Evolutionary conservation across 495 filamentous ascomycete species (phyloP).

Genomic region (Trichoderma orchidacearum): DNA sequence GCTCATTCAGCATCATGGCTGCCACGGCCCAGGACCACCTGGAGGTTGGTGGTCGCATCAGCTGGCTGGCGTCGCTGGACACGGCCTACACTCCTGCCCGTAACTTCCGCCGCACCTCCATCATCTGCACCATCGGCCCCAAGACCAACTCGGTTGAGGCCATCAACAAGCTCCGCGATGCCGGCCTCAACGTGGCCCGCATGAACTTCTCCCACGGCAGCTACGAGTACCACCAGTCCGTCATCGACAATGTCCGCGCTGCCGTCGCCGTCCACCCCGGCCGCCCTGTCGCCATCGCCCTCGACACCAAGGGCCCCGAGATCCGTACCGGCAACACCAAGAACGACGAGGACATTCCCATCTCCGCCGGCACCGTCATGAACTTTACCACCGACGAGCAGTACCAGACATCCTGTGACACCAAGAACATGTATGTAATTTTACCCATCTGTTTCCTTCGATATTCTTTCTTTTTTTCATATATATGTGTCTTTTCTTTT

Average conservation of each 20-base stretch:
- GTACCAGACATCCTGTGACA: slow-evolving; percentile 70
- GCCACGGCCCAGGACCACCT: slow-evolving; percentile 65
- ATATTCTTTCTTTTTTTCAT: neutral
- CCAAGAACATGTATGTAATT: slow-evolving; percentile 75
- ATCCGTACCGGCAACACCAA: slow-evolving; percentile 92
- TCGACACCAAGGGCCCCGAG: slow-evolving; percentile 98
- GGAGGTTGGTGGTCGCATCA: slow-evolving; percentile 63
- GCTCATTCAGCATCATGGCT: slow-evolving; percentile 35
- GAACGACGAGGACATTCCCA: slow-evolving; percentile 74
- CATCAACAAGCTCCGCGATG: slow-evolving; percentile 80
- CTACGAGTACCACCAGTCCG: slow-evolving; percentile 68
- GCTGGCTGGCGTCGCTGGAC: slow-evolving; percentile 72
- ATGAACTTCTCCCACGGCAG: slow-evolving; percentile 98
- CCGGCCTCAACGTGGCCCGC: slow-evolving; percentile 91
- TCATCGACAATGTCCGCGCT: slow-evolving; percentile 84
- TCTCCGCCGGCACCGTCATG: slow-evolving; percentile 64
- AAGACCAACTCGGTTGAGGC: slow-evolving; percentile 98
- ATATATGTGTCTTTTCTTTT: neutral
- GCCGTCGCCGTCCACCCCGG: slow-evolving; percentile 64
- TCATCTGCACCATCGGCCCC: slow-evolving; percentile 97
- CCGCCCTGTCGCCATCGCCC: slow-evolving; percentile 87
- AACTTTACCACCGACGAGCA: slow-evolving; percentile 98
- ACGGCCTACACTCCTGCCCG: slow-evolving; percentile 67
- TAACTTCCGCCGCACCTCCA: slow-evolving; percentile 90
- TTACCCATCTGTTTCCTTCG: too few species aligned